A percentile compares a stretch with the other conserved stretches of the same genome.
Evolutionary conservation across 2,329 filamentous ascomycete species (phyloP).

Genomic region (Ophiostoma sp.): DNA sequence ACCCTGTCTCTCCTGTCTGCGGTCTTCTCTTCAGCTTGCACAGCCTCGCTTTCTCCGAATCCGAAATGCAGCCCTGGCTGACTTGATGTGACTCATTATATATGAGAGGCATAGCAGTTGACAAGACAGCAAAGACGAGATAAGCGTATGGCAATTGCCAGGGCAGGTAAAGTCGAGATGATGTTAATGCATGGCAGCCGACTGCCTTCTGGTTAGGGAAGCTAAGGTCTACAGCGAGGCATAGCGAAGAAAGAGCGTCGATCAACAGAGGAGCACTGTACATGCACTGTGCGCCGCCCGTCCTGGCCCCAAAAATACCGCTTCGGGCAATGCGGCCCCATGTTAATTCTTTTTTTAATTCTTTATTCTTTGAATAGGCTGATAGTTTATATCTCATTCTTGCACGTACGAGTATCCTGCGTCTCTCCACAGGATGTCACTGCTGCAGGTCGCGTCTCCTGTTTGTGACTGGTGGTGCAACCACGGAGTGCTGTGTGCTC

Average conservation of each 20-base stretch:
- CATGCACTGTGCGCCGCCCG: neutral
- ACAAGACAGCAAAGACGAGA: no score
- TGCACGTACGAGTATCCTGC: no score
- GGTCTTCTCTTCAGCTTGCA: neutral
- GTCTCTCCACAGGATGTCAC: conserved; percentile 14
- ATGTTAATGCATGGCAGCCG: neutral
- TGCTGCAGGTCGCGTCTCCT: conserved; percentile 12
- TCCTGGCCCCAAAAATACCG: neutral
- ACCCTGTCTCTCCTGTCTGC: neutral
- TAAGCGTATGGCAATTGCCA: no score
- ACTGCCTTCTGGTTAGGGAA: neutral
- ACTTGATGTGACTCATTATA: no score
- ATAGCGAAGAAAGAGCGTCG: neutral
- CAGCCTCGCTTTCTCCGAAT: neutral
- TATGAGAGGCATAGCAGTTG: no score
- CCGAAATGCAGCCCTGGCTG: neutral
- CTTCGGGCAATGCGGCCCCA: neutral
- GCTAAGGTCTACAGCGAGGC: neutral
- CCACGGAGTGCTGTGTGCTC: neutral
- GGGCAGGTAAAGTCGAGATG: neutral
- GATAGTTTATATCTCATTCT: no score
- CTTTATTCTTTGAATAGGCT: no score
- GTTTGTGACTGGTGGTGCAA: neutral
- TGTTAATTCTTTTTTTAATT: no score
- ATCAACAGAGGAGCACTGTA: conserved; percentile 6